Percentiles rank a stretch among this genome's conserved stretches.
These are phyloP conservation scores for Vigna angularis DNA, from an alignment of 306 rosid species.

Conservation along the genomic window DNA sequence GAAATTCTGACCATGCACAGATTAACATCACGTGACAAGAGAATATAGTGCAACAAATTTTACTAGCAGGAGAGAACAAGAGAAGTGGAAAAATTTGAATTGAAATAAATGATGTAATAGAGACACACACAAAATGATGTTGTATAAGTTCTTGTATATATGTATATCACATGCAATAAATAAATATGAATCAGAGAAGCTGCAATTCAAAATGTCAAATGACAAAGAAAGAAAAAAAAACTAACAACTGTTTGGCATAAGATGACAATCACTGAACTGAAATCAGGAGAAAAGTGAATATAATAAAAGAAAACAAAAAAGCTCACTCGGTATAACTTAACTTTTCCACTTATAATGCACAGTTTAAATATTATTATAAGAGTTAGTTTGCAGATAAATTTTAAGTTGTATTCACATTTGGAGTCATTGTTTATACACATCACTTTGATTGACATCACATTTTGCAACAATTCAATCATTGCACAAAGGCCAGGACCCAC, in stretches of 20 bases:
- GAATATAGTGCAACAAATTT: too few relatives aligned
- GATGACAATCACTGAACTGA: not conserved
- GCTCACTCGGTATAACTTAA: not conserved
- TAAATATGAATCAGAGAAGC: not conserved
- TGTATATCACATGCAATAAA: too few relatives aligned
- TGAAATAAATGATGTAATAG: too few relatives aligned
- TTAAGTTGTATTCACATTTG: not conserved
- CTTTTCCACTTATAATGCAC: not conserved
- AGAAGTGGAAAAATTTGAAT: too few relatives aligned
- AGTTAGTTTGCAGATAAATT: not conserved
- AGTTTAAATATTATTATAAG: not conserved
- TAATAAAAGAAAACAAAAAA: not conserved
- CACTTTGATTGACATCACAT: not conserved
- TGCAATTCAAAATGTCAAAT: not conserved
- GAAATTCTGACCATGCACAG: too few relatives aligned
- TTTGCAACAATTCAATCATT: not conserved
- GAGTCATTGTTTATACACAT: not conserved
- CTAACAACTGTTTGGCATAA: not conserved
- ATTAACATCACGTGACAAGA: too few relatives aligned
- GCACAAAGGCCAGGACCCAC: constrained; percentile 6
- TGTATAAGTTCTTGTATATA: too few relatives aligned
- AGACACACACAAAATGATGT: too few relatives aligned
- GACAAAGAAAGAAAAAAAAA: not conserved
- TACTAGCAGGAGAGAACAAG: too few relatives aligned
- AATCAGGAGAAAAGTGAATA: not conserved